Base-by-base conservation (phyloP, 352 stramenopile species). In the Pythium aquatile region DNA sequence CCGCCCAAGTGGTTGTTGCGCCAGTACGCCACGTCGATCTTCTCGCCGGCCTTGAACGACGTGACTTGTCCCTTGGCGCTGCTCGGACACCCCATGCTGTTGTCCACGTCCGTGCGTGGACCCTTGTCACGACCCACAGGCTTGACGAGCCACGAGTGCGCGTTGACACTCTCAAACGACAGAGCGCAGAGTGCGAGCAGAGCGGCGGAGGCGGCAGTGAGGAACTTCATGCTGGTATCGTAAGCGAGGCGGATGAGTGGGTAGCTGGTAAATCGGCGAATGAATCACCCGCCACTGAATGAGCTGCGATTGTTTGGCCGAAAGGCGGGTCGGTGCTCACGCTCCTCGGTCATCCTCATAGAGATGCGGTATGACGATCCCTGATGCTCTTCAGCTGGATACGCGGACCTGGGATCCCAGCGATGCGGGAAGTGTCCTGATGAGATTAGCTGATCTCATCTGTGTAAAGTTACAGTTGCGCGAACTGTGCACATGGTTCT, bases 1-100 rank as follows among this genome's bases (percentile, higher is more conserved):
- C 74, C 76, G 24, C 76, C 74, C 6, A 84, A 47, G 60, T 81
- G 76, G 55, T 84, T 84, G 67, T 84, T 84, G 42, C 72, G 71
- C 49, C 42, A 49, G 42, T 49, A 49, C 42, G 17, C n/a, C 16
- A 84, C 74, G 58, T 81, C 69, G 57, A 81, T 79, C 3, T 54
- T 78, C 55, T 84, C 72, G 3, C 72, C 69, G 13, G 74, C 63
- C 5, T 71, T 70, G 52, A 75, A 79, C 3, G 68, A 70, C n/a
- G 74, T 79, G 0, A 73, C 56, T 8, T 70, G 55, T 8, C 66
- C 58, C 28, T 69, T 61, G 0, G 52, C 76, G n/a, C 58, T 72
- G 40, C 60, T 69, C 10, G 73, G 76, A 40, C 76, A 84, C 0
- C 71, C 76, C 2, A 78, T 60, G 3, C 58, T 68, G 35, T 71